Evolutionary conservation across 345 rosid species (phyloP).

Genomic region (Acer yangbiense): DNA sequence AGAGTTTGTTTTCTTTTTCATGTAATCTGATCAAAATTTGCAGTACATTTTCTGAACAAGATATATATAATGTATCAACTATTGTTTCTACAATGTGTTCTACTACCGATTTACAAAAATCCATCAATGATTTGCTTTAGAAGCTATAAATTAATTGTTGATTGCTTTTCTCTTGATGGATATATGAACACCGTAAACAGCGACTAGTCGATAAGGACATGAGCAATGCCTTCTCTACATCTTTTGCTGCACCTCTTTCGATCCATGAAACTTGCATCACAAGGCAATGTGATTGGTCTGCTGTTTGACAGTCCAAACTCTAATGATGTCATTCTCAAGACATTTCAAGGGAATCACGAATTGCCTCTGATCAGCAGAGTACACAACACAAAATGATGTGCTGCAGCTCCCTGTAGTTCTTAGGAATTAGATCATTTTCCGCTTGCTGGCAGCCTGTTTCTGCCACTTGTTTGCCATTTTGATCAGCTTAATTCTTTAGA

Average conservation of each 20-base stretch:
- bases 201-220: no score
- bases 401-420: background rate
- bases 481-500: background rate
- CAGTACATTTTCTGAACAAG: no score
- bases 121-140: no score
- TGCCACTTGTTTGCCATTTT: slow-evolving; percentile 25
- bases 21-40: no score
- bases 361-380: slow-evolving; percentile 16
- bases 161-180: no score
- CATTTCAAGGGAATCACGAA: slow-evolving; percentile 20
- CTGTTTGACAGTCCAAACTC: slow-evolving; percentile 21
- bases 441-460: slow-evolving; percentile 14
- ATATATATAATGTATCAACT: no score
- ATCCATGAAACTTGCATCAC: slow-evolving; percentile 28
- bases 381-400: slow-evolving; percentile 18
- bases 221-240: no score
- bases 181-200: no score
- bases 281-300: slow-evolving; percentile 27
- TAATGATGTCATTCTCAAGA: slow-evolving; percentile 4
- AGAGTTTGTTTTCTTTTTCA: no score
- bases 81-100: no score
- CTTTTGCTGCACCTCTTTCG: background rate
- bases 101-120: no score
- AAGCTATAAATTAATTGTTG: no score
- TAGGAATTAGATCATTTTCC: slow-evolving; percentile 1